Percentiles rank a stretch among this genome's conserved stretches.
These are phyloP conservation scores for Lactarius psammicola DNA, from an alignment of 768 basidiomycete genomes.

Conservation along the genomic window DNA sequence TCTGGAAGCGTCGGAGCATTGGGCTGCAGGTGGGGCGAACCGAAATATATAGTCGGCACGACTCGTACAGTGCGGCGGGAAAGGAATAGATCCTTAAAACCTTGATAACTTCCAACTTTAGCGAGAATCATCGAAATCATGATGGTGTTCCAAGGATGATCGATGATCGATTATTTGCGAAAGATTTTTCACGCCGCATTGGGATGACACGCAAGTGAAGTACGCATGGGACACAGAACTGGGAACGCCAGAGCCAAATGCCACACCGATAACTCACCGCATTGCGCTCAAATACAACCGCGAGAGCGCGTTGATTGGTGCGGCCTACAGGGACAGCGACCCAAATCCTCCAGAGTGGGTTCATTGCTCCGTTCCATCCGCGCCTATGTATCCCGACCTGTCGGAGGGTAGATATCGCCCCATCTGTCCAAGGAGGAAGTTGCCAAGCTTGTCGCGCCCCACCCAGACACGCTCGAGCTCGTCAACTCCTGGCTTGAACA, in stretches of 20 bases:
- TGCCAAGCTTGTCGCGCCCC: conserved; percentile 53
- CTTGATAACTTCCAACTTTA: conserved; percentile 51
- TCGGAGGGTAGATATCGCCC: conserved; percentile 47
- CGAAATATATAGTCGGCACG: conserved; percentile 61
- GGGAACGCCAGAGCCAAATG: neutral
- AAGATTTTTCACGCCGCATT: neutral
- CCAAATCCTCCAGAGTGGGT: conserved; percentile 9
- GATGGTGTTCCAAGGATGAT: neutral
- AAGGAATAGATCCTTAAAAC: conserved; percentile 59
- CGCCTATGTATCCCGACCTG: neutral
- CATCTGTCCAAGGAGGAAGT: conserved; percentile 60
- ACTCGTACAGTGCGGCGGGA: conserved; percentile 51
- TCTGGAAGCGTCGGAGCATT: conserved; percentile 41
- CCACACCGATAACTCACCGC: conserved; percentile 16
- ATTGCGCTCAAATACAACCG: conserved; percentile 21
- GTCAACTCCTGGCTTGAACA: conserved; percentile 56
- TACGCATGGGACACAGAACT: conserved; percentile 17
- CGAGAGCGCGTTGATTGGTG: conserved; percentile 20
- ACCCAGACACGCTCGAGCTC: conserved; percentile 47
- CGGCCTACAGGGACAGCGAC: conserved; percentile 22
- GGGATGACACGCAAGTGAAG: conserved; percentile 23
- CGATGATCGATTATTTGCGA: neutral
- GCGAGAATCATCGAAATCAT: conserved; percentile 46
- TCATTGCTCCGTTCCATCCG: conserved; percentile 37
- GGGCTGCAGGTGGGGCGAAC: conserved; percentile 52